Evolutionary conservation across 2,329 filamentous ascomycete species (phyloP).

Genomic region (Sporothrix inflata): DNA sequence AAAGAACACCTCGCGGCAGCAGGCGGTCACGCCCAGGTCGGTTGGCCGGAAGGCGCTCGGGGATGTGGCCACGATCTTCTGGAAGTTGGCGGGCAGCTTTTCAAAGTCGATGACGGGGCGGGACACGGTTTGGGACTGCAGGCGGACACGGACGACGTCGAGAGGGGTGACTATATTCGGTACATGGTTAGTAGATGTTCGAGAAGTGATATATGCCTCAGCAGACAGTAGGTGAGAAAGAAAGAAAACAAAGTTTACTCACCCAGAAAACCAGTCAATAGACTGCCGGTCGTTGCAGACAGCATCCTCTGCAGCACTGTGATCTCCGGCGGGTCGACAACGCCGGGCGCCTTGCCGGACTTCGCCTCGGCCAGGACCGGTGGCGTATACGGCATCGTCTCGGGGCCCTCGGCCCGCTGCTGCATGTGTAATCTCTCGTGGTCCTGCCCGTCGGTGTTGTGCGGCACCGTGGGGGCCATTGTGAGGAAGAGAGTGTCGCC

Average conservation of each 20-base stretch:
- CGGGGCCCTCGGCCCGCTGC: conserved; percentile 41
- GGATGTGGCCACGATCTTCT: conserved; percentile 59
- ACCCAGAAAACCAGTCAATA: conserved; percentile 89
- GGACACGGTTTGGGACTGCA: conserved; percentile 75
- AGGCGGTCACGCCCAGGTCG: conserved; percentile 88
- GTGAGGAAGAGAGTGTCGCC: neutral
- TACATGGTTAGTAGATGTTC: neutral
- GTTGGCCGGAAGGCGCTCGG: conserved; percentile 71
- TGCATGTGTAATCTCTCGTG: conserved; percentile 44
- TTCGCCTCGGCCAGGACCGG: conserved; percentile 41
- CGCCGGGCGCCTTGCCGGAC: too few species aligned
- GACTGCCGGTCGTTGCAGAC: conserved; percentile 86
- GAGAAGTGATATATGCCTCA: neutral
- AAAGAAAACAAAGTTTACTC: conserved; percentile 33
- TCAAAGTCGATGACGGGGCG: conserved; percentile 43
- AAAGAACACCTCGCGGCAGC: conserved; percentile 97
- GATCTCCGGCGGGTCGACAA: conserved; percentile 62
- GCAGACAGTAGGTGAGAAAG: neutral
- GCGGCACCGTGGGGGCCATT: conserved; percentile 28
- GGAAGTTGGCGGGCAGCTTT: conserved; percentile 54
- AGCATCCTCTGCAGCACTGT: conserved; percentile 91
- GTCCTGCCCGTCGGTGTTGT: conserved; percentile 41
- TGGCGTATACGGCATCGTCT: conserved; percentile 39
- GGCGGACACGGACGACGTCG: conserved; percentile 91
- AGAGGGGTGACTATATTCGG: conserved; percentile 76